Percentiles rank a stretch among this genome's conserved stretches.
Conservation (phyloP, 306 rosid species). For the Prunus salicina region DNA sequence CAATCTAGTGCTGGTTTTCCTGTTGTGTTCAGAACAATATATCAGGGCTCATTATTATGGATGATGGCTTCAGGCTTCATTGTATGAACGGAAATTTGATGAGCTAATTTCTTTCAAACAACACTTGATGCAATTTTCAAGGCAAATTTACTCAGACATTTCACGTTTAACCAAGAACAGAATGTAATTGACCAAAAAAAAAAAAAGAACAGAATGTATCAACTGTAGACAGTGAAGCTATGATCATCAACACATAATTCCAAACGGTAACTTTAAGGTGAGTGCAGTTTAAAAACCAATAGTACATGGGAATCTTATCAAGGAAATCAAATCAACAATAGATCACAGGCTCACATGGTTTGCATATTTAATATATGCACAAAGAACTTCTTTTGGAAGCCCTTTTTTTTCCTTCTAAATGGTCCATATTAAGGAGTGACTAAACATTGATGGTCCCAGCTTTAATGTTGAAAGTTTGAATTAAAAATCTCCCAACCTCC, state of each 20-base stretch:
- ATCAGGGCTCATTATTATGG: background rate
- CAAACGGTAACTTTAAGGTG: background rate
- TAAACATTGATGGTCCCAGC: background rate
- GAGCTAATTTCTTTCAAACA: background rate
- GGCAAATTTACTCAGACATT: background rate
- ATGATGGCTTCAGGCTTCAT: background rate
- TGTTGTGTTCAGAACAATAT: conserved; percentile 24
- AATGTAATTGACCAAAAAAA: background rate
- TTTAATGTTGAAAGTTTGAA: background rate
- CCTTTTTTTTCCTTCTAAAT: too few species aligned
- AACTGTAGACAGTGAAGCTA: background rate
- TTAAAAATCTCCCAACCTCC: background rate
- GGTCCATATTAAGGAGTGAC: background rate
- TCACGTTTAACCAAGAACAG: background rate
- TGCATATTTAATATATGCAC: background rate
- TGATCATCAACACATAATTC: background rate
- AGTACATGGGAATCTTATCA: background rate
- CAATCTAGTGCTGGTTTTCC: conserved; percentile 94
- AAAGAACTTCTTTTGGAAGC: too few species aligned
- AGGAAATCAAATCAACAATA: background rate
- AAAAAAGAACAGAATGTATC: background rate
- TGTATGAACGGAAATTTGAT: background rate
- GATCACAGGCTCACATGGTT: background rate
- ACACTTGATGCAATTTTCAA: background rate
- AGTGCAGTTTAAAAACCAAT: background rate